phyloP scores from a whole-genome alignment of 2,329 filamentous ascomycete genomes.

The Aphanoascus verrucosus region DNA sequence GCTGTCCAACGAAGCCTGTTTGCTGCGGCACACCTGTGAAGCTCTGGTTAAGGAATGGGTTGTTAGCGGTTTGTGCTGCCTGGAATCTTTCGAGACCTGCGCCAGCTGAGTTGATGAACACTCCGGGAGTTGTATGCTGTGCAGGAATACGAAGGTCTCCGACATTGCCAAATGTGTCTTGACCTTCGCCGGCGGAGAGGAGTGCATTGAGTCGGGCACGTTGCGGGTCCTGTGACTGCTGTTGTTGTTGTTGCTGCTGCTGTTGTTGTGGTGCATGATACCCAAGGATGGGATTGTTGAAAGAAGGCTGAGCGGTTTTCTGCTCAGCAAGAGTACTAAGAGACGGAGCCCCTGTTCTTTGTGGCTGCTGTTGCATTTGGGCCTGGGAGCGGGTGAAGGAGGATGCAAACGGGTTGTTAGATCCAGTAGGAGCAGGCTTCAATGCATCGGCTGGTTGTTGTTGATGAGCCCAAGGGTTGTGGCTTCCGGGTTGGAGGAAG shows the following conservation, averaged over 20 bases:
- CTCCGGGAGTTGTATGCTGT: slow-evolving; percentile 91
- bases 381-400: slow-evolving; percentile 52
- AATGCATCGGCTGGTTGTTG: slow-evolving; percentile 48
- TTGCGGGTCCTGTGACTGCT: slow-evolving; percentile 42
- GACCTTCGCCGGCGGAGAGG: slow-evolving; percentile 75
- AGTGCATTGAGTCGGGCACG: slow-evolving; percentile 72
- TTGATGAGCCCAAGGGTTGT: slow-evolving; percentile 81
- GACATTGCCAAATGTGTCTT: slow-evolving; percentile 97
- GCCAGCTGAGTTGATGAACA: slow-evolving; percentile 92
- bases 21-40: slow-evolving; percentile 58
- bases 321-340: slow-evolving; percentile 73
- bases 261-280: slow-evolving; percentile 39
- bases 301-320: slow-evolving; percentile 53
- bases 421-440: slow-evolving; percentile 78
- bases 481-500: slow-evolving; percentile 64
- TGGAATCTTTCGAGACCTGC: slow-evolving; percentile 64
- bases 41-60: slow-evolving; percentile 78
- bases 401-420: slow-evolving; percentile 91
- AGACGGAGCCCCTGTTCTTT: slow-evolving; percentile 52
- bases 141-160: slow-evolving; percentile 89
- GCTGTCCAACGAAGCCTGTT: slow-evolving; percentile 29
- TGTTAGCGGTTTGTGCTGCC: slow-evolving; percentile 59
- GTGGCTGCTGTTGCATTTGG: slow-evolving; percentile 39
- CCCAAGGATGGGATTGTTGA: slow-evolving; percentile 44
- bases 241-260: slow-evolving; percentile 30